phyloP scores from a whole-genome alignment of 352 stramenopile species.

The Phytopythium sindhum region DNA sequence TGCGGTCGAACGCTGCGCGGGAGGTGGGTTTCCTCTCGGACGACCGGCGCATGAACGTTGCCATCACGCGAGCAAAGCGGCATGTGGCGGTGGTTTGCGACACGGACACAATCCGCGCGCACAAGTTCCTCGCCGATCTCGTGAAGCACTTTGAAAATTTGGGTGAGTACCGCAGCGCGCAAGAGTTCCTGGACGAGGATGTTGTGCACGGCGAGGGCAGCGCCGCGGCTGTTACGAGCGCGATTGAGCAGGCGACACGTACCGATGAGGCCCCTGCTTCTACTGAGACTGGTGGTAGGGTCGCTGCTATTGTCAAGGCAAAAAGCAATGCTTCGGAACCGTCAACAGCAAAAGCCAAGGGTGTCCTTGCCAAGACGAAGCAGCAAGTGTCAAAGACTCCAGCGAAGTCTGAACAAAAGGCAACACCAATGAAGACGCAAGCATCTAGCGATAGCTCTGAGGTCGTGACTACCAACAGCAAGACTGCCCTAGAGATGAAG shows the following conservation, averaged over 20 bases:
- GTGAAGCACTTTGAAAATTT: slow-evolving; percentile 91
- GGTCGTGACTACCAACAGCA: too few species aligned
- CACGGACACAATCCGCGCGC: slow-evolving; percentile 89
- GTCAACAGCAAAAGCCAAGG: slow-evolving; percentile 8
- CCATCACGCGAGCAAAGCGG: slow-evolving; percentile 94
- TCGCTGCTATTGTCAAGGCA: background rate
- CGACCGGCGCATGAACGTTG: slow-evolving; percentile 97
- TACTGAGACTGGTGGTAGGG: background rate
- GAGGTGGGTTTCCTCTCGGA: slow-evolving; percentile 96
- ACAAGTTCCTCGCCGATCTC: slow-evolving; percentile 90
- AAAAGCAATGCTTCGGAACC: background rate
- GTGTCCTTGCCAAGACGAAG: background rate
- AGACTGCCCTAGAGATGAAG: background rate
- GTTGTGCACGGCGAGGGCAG: slow-evolving; percentile 31
- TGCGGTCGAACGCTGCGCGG: slow-evolving; percentile 89
- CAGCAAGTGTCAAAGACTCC: background rate
- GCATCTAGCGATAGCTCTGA: too few species aligned
- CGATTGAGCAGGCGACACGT: background rate
- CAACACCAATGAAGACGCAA: background rate
- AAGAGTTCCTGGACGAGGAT: slow-evolving; percentile 77
- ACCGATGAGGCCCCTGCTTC: background rate
- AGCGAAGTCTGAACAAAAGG: slow-evolving; percentile 2
- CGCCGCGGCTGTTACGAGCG: slow-evolving; percentile 9
- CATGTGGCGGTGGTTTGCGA: slow-evolving; percentile 95
- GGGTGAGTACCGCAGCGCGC: slow-evolving; percentile 88